Base-by-base conservation (phyloP, 805 yeast genomes). In the Limtongozyma cylindracea region DNA sequence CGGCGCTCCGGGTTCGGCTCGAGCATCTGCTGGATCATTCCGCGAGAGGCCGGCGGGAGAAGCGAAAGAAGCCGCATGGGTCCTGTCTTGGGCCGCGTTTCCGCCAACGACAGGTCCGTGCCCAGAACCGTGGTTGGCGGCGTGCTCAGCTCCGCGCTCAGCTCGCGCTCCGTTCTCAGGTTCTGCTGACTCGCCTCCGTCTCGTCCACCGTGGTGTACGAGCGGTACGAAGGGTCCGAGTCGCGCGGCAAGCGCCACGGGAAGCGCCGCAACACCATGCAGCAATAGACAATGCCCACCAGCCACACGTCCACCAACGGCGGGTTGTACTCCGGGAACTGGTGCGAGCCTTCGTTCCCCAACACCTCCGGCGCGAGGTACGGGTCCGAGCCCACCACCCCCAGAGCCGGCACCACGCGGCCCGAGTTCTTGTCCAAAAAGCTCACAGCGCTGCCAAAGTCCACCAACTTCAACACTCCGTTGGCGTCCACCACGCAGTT, bases 311-410 rank as follows among this genome's bases (percentile, higher is more conserved):
- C 98, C 3, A 69, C 77, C 5, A 71, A 67, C 23, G 88, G 61
- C 11, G 95, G 88, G 41, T 84, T 94, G 41, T 84, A 84, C 7
- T 67, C 53, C 24, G 62, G 67, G 14, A 73, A 42, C 31, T 68
- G 54, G 41, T 73, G 76, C 1, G 76, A 62, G 0, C 82, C 72
- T 23, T 55, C 56, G 23, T 70, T 45, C 23, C 37, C 40, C 25
- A 84, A 55, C 19, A 84, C 82, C 41, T 84, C 98, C 0, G 96
- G 96, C 0, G 95, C 88, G 28, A 84, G 48, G 38, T 84, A 84
- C 3, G 98, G 96, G 43, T 84, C 98, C 2, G 91, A 73, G 10
- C 98, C 98, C 8, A 84, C 91, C 12, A 84, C 61, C 10, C 96
- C 96, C 19, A 61, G 56, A 1, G 93, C 80, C 26, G 56, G 49